A percentile compares a stretch with the other conserved stretches of the same genome.
These are phyloP conservation scores for Puya raimondii DNA, from an alignment of 176 grass and related monocot species.

Conservation along the genomic window DNA sequence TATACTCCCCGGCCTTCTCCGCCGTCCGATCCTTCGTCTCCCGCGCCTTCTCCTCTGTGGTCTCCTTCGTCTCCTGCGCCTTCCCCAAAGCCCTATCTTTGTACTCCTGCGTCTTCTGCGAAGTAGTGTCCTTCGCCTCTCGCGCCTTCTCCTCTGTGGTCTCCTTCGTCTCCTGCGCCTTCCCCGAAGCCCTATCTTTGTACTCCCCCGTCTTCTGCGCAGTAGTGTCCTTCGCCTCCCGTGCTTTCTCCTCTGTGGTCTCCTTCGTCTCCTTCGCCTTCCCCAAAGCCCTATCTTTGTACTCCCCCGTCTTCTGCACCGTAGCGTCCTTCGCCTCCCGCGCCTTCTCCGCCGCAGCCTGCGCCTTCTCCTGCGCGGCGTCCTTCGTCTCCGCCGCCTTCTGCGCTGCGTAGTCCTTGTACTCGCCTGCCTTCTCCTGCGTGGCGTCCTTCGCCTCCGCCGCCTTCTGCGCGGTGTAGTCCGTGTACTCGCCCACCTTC, in stretches of 20 bases:
- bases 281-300: conserved; percentile 20
- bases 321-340: conserved; percentile 38
- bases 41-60: conserved; percentile 16
- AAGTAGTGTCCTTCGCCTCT: conserved; percentile 1
- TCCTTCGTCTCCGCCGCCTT: conserved; percentile 35
- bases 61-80: conserved; percentile 11
- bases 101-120: conserved; percentile 36
- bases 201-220: conserved; percentile 30
- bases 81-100: conserved; percentile 34
- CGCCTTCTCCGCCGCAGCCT: conserved; percentile 43
- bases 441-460: conserved; percentile 31
- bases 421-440: conserved; percentile 28
- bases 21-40: conserved; percentile 17
- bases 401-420: conserved; percentile 31
- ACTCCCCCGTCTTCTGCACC: conserved; percentile 29
- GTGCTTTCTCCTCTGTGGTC: conserved; percentile 24
- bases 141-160: conserved; percentile 3
- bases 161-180: conserved; percentile 9
- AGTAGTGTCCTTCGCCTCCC: conserved; percentile 37
- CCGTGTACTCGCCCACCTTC: neutral
- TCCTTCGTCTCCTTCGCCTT: conserved; percentile 17
- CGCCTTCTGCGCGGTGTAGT: conserved; percentile 19
- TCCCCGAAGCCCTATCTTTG: conserved; percentile 24
- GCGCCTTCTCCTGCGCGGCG: neutral
- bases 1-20: conserved; percentile 36